Conservation (phyloP, 2,329 filamentous ascomycete genomes). For the Microsporum audouinii region DNA sequence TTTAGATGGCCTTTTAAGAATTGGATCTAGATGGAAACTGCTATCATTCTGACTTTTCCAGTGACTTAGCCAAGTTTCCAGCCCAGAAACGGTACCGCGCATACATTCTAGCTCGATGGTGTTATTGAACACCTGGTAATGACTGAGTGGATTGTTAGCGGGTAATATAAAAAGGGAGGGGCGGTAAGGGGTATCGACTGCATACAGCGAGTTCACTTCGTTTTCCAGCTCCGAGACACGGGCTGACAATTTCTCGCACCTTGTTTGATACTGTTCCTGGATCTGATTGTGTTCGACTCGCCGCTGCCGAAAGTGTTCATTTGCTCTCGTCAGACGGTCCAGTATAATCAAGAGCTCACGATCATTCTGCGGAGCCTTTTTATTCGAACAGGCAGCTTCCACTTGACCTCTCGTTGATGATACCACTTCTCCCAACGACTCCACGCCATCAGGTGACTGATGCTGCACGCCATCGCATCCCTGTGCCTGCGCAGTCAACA, state of each 20-base stretch:
- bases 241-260: constrained; percentile 47
- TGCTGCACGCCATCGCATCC: not conserved
- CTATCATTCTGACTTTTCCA: constrained; percentile 17
- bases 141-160: constrained; percentile 13
- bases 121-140: constrained; percentile 24
- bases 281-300: constrained; percentile 43
- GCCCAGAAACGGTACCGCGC: constrained; percentile 26
- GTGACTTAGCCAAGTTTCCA: constrained; percentile 25
- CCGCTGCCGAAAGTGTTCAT: constrained; percentile 19
- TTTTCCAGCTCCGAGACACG: constrained; percentile 51
- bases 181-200: not conserved
- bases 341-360: not conserved
- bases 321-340: constrained; percentile 2
- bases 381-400: not conserved
- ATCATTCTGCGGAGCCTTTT: not conserved
- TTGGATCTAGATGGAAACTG: constrained; percentile 10
- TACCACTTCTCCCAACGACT: not conserved
- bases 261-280: constrained; percentile 48
- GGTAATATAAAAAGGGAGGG: not conserved
- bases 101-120: constrained; percentile 27
- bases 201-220: constrained; percentile 47
- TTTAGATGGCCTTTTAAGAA: constrained; percentile 10
- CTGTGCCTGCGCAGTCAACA: not conserved
- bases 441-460: not conserved
- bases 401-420: not conserved